Evolutionary conservation across 345 rosid species (phyloP).

Genomic region (Lepidium sativum): DNA sequence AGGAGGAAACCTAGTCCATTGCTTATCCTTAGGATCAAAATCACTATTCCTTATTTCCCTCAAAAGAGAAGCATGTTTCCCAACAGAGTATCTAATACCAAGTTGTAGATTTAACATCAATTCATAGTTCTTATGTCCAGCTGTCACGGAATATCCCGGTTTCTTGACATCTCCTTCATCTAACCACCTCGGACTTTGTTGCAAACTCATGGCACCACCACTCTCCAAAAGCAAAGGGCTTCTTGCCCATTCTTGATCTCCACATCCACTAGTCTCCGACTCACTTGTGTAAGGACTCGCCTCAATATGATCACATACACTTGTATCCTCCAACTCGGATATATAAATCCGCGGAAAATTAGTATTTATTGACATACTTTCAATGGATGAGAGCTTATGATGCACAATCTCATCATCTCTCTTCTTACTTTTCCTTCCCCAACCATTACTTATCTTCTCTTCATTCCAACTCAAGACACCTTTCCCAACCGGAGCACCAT

Average conservation of each 20-base stretch:
- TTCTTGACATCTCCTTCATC: conserved; percentile 45
- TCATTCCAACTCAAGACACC: conserved; percentile 46
- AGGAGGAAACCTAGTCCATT: conserved; percentile 67
- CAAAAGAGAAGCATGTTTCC: conserved; percentile 46
- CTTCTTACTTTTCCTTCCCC: conserved; percentile 24
- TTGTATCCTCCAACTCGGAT: conserved; percentile 49
- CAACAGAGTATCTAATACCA: conserved; percentile 76
- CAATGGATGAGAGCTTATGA: conserved; percentile 62
- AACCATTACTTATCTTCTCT: conserved; percentile 25
- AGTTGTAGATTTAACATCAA: conserved; percentile 67
- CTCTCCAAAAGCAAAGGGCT: conserved; percentile 19
- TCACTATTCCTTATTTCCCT: conserved; percentile 50
- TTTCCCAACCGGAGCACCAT: conserved; percentile 55
- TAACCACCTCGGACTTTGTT: conserved; percentile 47
- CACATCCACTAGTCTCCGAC: conserved; percentile 25
- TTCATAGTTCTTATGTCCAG: conserved; percentile 57
- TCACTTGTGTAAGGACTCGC: conserved; percentile 37
- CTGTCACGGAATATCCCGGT: conserved; percentile 53
- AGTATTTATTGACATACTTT: conserved; percentile 25
- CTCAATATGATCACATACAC: conserved; percentile 43
- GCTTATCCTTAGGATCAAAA: conserved; percentile 71
- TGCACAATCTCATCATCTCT: conserved; percentile 27
- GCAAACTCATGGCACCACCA: conserved; percentile 35
- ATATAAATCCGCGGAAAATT: conserved; percentile 63
- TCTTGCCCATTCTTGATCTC: conserved; percentile 20